Percentiles rank a stretch among this genome's conserved stretches.
These are phyloP conservation scores for Globisporangium orthogonon DNA, from an alignment of 352 stramenopile genomes.

Conservation along the genomic window DNA sequence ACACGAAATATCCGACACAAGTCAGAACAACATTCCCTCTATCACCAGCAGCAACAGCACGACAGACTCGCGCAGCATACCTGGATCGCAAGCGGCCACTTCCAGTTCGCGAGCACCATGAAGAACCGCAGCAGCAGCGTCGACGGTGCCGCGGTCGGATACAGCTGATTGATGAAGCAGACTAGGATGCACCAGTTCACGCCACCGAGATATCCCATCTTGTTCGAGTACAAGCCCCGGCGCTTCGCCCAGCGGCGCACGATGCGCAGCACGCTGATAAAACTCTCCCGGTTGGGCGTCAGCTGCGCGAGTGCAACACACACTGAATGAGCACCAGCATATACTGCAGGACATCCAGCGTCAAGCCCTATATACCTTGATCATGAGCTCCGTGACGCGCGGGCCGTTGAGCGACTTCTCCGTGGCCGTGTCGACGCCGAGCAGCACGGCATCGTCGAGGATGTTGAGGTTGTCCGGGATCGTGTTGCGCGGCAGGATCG, in stretches of 20 bases:
- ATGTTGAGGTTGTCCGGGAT: constrained; percentile 90
- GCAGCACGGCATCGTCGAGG: constrained; percentile 85
- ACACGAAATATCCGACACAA: neutral
- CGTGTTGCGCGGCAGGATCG: constrained; percentile 88
- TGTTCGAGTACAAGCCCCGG: constrained; percentile 98
- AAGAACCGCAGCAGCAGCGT: constrained; percentile 87
- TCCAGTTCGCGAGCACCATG: constrained; percentile 88
- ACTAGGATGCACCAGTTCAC: constrained; percentile 99
- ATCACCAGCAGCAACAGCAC: neutral
- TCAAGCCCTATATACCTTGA: constrained; percentile 39
- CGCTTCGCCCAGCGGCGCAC: constrained; percentile 87
- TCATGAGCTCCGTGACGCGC: constrained; percentile 89
- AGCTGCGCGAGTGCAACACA: constrained; percentile 20
- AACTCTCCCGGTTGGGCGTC: constrained; percentile 81
- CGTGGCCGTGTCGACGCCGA: constrained; percentile 79
- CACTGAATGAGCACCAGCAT: no score
- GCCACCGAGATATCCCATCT: constrained; percentile 97
- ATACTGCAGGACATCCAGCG: neutral
- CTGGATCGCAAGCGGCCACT: constrained; percentile 89
- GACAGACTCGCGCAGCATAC: constrained; percentile 15
- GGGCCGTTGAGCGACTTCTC: constrained; percentile 90
- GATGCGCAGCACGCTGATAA: constrained; percentile 84
- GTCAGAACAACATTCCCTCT: neutral
- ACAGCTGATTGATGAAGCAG: constrained; percentile 93
- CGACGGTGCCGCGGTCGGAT: constrained; percentile 78